Conservation (phyloP, 768 basidiomycete species). For the Piloderma croceum region DNA sequence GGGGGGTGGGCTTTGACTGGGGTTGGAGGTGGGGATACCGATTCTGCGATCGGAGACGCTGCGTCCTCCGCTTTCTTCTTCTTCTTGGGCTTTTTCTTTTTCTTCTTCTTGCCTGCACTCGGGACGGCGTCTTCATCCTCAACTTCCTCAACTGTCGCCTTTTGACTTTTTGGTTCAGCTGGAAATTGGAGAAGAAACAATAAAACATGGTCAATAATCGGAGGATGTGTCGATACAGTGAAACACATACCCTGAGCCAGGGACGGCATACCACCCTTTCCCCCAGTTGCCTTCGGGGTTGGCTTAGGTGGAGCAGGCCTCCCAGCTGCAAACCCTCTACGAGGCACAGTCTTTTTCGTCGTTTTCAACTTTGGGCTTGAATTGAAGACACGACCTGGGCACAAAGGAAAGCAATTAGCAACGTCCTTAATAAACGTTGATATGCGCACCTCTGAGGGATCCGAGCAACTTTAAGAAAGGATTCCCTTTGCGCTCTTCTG, state of each 20-base stretch:
- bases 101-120: constrained; percentile 56
- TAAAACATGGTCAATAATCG: background rate
- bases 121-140: constrained; percentile 59
- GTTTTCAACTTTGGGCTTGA: constrained; percentile 41
- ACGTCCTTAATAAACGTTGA: background rate
- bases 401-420: background rate
- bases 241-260: too few relatives aligned
- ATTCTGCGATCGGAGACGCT: constrained; percentile 3
- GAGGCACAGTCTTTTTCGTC: constrained; percentile 26
- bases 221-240: background rate
- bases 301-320: too few relatives aligned
- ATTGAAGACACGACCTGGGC: constrained; percentile 60
- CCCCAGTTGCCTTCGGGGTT: too few relatives aligned
- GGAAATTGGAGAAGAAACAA: constrained; percentile 9
- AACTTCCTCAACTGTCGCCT: constrained; percentile 63
- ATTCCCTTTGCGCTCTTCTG: constrained; percentile 58
- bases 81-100: constrained; percentile 74
- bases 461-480: constrained; percentile 75
- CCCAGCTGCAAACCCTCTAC: too few relatives aligned
- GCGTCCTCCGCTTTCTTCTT: constrained; percentile 37
- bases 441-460: constrained; percentile 56
- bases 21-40: constrained; percentile 7
- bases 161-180: constrained; percentile 28
- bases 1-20: constrained; percentile 18
- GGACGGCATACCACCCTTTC: too few relatives aligned